Conservation (phyloP, 164 flowering plant genomes). For the Berberis thunbergii region DNA sequence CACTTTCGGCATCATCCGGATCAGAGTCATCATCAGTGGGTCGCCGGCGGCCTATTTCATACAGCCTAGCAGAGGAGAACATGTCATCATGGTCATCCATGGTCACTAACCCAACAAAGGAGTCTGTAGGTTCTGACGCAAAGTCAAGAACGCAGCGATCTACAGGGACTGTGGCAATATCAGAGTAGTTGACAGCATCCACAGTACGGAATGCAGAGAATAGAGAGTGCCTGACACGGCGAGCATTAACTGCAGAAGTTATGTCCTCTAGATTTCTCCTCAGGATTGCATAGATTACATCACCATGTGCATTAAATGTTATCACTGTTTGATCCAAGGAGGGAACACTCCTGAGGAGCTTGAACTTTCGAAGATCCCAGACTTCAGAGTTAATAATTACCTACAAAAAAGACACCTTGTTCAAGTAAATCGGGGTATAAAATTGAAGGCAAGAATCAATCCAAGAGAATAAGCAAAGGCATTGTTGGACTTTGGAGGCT, state of each 20-base stretch:
- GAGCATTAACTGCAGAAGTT: slow-evolving; percentile 62
- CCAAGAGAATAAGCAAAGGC: no score
- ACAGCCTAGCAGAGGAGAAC: slow-evolving; percentile 66
- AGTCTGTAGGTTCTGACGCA: background rate
- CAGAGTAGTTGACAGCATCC: background rate
- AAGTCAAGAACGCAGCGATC: background rate
- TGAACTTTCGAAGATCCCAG: slow-evolving; percentile 77
- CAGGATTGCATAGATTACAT: slow-evolving; percentile 77
- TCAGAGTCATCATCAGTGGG: slow-evolving; percentile 95
- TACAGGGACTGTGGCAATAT: background rate
- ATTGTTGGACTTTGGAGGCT: no score
- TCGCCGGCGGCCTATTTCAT: slow-evolving; percentile 79
- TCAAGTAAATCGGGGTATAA: background rate
- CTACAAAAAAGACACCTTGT: slow-evolving; percentile 22
- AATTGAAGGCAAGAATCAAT: background rate
- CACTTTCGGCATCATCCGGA: slow-evolving; percentile 91
- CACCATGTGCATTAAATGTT: slow-evolving; percentile 73
- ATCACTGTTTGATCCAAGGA: slow-evolving; percentile 75
- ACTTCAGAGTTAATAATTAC: slow-evolving; percentile 93
- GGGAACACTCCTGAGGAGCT: slow-evolving; percentile 70
- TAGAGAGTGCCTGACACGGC: slow-evolving; percentile 73
- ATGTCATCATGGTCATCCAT: background rate
- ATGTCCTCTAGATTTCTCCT: slow-evolving; percentile 85
- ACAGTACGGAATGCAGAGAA: background rate
- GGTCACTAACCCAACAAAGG: background rate